Conservation (phyloP, 148 eudicot genomes). For the Bassia scoparia region DNA sequence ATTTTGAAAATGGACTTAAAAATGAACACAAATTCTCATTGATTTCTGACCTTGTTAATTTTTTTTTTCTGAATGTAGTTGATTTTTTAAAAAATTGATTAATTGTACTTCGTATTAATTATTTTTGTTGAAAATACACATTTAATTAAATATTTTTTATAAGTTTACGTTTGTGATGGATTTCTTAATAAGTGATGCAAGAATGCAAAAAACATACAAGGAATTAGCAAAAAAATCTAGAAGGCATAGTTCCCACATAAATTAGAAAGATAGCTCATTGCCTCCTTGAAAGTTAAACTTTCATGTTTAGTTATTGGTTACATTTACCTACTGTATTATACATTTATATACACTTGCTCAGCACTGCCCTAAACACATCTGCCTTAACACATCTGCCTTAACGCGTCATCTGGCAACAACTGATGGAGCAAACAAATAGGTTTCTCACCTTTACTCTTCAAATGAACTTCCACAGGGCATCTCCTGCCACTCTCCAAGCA, state of each 20-base stretch:
- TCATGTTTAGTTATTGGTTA: background rate
- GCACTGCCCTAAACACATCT: too few species aligned
- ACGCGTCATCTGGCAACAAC: slow-evolving; percentile 33
- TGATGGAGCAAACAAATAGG: slow-evolving; percentile 32
- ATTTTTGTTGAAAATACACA: too few species aligned
- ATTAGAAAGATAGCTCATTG: background rate
- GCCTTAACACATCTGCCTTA: too few species aligned
- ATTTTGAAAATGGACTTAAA: too few species aligned
- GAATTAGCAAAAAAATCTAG: background rate
- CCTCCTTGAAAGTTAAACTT: background rate
- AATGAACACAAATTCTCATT: too few species aligned
- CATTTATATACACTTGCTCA: background rate
- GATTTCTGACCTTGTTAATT: too few species aligned
- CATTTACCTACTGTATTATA: background rate
- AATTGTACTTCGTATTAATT: too few species aligned
- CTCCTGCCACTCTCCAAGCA: slow-evolving; percentile 71
- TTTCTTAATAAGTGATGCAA: too few species aligned
- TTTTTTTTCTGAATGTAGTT: too few species aligned
- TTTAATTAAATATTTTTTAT: too few species aligned
- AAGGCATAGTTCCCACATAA: background rate
- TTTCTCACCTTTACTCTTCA: slow-evolving; percentile 25
- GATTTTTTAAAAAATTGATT: too few species aligned
- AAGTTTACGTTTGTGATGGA: too few species aligned
- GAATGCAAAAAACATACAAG: background rate
- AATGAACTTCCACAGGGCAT: slow-evolving; percentile 38